Conservation (phyloP, 129 eudicot species). For the Scalesia atractyloides region DNA sequence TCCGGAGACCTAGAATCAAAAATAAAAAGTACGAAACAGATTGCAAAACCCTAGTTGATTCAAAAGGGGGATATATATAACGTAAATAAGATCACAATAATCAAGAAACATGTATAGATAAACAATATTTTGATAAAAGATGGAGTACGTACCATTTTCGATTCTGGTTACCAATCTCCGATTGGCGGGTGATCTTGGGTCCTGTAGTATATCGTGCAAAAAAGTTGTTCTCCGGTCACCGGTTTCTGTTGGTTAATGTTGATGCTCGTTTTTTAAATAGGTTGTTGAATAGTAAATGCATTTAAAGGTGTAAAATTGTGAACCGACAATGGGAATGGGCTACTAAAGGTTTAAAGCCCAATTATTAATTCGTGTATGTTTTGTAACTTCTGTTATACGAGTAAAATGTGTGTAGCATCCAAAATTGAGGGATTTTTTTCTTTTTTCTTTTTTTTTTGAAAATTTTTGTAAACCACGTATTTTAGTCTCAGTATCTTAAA, state of each 20-base stretch:
- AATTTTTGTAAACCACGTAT: no score
- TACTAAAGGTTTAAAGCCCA: slow-evolving; percentile 9
- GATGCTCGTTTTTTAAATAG: background rate
- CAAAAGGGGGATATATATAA: slow-evolving; percentile 18
- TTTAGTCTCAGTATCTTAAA: no score
- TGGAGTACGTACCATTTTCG: slow-evolving; percentile 21
- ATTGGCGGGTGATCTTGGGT: slow-evolving; percentile 7
- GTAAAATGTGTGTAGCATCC: no score
- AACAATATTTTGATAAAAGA: slow-evolving; percentile 1
- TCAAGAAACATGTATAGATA: slow-evolving; percentile 1
- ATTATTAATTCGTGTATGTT: background rate
- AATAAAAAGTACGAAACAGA: no score
- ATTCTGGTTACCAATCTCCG: slow-evolving; percentile 1
- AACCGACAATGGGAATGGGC: no score
- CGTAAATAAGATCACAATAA: slow-evolving; percentile 3
- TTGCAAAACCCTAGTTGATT: slow-evolving; percentile 27
- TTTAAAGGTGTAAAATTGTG: no score
- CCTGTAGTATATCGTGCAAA: slow-evolving; percentile 17
- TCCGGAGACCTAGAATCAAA: no score
- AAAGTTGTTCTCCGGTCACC: background rate
- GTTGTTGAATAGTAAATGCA: background rate
- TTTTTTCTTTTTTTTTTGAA: no score
- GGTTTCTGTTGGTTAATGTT: background rate
- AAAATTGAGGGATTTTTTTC: no score
- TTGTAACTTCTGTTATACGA: background rate